A percentile compares a stretch with the other conserved stretches of the same genome.
Conservation (phyloP, 345 rosid genomes). For the Murraya paniculata region DNA sequence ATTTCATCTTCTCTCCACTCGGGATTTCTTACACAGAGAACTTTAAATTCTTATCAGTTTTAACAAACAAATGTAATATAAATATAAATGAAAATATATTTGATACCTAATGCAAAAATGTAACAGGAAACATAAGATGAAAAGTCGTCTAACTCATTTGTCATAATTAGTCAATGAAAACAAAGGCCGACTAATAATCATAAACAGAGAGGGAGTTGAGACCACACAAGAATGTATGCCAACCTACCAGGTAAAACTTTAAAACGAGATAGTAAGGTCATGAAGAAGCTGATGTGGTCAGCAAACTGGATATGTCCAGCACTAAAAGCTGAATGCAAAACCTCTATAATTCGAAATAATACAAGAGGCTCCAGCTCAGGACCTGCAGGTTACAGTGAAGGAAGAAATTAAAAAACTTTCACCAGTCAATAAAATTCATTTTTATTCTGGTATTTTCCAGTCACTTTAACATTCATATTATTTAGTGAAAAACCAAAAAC, state of each 20-base stretch:
- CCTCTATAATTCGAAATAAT: slow-evolving; percentile 53
- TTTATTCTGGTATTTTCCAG: slow-evolving; percentile 1
- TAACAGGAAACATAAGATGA: neutral
- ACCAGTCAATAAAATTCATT: neutral
- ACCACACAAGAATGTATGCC: slow-evolving; percentile 11
- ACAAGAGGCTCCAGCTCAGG: slow-evolving; percentile 53
- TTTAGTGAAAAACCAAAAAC: neutral
- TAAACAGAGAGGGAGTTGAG: neutral
- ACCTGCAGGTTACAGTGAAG: slow-evolving; percentile 42
- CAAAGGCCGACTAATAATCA: neutral
- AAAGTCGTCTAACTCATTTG: neutral
- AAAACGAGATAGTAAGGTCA: slow-evolving; percentile 55
- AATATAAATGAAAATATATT: neutral
- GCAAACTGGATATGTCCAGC: slow-evolving; percentile 66
- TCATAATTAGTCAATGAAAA: neutral
- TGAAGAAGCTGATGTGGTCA: slow-evolving; percentile 64
- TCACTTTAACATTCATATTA: neutral
- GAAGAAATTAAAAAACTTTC: neutral
- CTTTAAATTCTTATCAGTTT: neutral
- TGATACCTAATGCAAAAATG: neutral
- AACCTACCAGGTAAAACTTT: slow-evolving; percentile 59
- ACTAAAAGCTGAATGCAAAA: slow-evolving; percentile 55
- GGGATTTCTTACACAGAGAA: neutral
- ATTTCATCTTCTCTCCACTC: neutral
- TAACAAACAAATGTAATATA: neutral